Evolutionary conservation across 305 asterid genomes (phyloP), one percentile per base, ranked within the genome.

Genomic region (Fraxinus floribunda): DNA sequence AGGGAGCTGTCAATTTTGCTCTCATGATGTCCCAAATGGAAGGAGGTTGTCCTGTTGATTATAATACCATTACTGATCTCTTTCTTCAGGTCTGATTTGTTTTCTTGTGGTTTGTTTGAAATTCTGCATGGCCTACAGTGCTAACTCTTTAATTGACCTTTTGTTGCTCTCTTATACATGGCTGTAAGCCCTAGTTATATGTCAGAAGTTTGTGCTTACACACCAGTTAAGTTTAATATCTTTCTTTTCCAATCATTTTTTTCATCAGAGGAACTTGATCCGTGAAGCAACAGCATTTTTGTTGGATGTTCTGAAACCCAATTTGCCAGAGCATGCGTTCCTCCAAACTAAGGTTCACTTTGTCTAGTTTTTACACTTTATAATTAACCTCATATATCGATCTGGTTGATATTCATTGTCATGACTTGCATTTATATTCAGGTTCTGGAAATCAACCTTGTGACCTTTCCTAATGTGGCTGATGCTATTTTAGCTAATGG

Each of bases 11-110:
- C 78, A 97, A 97, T 89, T 97, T 97, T 91, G 97, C 99, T 46
- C 97, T 93, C 79, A 97, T 97, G 99, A 95, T 97, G 99, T 97
- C 99, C 78, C 99, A 97, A 93, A 97, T 97, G 99, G 99, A 97
- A 86, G 98, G 99, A 81, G 98, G 99, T 13, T 97, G 99, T 75
- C 99, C 99, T 3, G 91, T 97, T 83, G 99, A 97, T 88, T 97
- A 92, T 90, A 97, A 97, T 85, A 97, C 99, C 80, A 97, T 97
- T 80, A 95, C 98, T 0, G 99, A 97, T 90, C 97, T 97, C 81
- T 97, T 97, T 87, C 98, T 97, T 85, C 99, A 97, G 99, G 99
- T 93, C 57, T 84, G 81, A 34, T 10, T 26, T 77, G 36, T 80
- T 80, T 77, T 29, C 36, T 36, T 78, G 16, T 77, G 44, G 75